phyloP scores from a whole-genome alignment of 2,329 filamentous ascomycete genomes.

The Apiospora hydei region DNA sequence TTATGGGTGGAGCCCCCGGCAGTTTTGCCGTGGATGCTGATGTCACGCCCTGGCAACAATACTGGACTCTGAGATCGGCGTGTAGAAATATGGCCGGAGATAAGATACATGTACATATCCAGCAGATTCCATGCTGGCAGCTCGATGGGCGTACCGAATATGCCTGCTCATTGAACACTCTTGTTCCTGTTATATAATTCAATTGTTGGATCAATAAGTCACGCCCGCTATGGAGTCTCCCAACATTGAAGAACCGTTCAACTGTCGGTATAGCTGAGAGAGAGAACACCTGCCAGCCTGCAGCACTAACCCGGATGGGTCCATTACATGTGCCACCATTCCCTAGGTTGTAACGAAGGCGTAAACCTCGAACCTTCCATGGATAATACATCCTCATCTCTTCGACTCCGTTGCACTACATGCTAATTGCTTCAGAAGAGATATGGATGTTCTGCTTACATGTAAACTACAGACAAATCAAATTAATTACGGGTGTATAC shows the following conservation, averaged over 20 bases:
- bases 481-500: neutral
- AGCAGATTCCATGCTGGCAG: constrained; percentile 1
- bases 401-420: neutral
- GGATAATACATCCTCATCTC: neutral
- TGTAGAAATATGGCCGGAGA: constrained; percentile 18
- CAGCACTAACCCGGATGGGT: neutral
- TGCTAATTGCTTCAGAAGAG: neutral
- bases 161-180: neutral
- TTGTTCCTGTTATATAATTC: neutral
- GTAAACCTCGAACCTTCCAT: neutral
- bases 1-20: constrained; percentile 21
- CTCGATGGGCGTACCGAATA: constrained; percentile 3
- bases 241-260: neutral
- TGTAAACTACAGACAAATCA: neutral
- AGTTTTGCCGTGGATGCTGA: constrained; percentile 17
- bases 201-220: neutral
- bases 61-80: constrained; percentile 15
- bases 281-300: neutral
- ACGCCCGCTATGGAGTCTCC: neutral
- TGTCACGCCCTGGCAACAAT: constrained; percentile 20
- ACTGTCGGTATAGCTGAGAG: neutral
- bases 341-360: neutral
- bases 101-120: constrained; percentile 20
- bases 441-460: neutral
- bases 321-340: neutral